Percentiles rank a stretch among this genome's conserved stretches.
phyloP scores from a whole-genome alignment of 768 basidiomycete species.

The Leucosporidium yakuticum region DNA sequence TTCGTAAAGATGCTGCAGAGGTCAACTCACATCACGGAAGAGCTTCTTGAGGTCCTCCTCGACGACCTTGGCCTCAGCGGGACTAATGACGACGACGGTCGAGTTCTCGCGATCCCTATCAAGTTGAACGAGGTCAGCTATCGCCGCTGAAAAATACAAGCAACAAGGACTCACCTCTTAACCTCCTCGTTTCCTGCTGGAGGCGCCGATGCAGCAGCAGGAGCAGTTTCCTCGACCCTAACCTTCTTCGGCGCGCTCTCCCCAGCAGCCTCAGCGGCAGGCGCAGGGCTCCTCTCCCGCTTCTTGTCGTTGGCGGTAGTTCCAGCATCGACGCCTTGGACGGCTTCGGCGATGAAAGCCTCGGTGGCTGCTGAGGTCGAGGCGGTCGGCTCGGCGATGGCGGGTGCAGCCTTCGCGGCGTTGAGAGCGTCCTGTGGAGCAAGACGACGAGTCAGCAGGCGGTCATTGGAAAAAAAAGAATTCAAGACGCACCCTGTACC shows the following conservation, averaged over 20 bases:
- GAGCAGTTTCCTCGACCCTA: constrained; percentile 24
- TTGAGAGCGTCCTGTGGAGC: constrained; percentile 19
- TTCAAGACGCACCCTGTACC: constrained; percentile 15
- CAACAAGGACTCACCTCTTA: neutral
- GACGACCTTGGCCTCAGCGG: constrained; percentile 51
- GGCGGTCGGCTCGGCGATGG: constrained; percentile 13
- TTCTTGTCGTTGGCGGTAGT: constrained; percentile 7
- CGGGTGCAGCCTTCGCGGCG: constrained; percentile 40
- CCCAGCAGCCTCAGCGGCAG: neutral
- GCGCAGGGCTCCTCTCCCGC: constrained; percentile 23
- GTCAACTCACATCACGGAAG: constrained; percentile 73
- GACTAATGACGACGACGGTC: constrained; percentile 76
- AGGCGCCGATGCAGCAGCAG: neutral
- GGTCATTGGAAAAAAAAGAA: neutral
- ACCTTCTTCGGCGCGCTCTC: constrained; percentile 33
- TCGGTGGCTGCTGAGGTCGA: constrained; percentile 15
- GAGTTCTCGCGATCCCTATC: constrained; percentile 88
- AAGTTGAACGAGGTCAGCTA: neutral
- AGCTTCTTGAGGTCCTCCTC: constrained; percentile 64
- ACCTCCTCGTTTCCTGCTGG: neutral
- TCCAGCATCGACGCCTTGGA: constrained; percentile 16
- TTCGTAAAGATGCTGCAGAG: neutral
- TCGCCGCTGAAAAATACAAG: too few relatives aligned
- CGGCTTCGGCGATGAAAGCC: constrained; percentile 36
- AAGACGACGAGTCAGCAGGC: neutral